Evolutionary conservation across 805 yeast genomes (phyloP), one percentile per base, ranked within the genome.

Genomic region (Groenewaldozyma salmanticensis): DNA sequence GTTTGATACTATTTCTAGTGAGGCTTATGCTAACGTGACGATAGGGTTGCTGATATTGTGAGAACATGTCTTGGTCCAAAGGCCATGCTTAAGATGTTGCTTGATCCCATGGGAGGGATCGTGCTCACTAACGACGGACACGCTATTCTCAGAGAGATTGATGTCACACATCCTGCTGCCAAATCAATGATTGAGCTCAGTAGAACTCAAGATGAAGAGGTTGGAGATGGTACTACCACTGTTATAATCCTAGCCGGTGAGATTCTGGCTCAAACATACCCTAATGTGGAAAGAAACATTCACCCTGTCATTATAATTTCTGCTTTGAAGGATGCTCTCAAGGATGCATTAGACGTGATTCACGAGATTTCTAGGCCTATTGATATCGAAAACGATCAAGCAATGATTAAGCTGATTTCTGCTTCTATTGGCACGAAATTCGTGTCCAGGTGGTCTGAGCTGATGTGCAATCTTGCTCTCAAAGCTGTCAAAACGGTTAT

Each of bases 41-140:
- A 5, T 36, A 57, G 61, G 1, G 97, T 90, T 33, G 94, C 96
- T 0, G 98, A 92, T 62, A 90, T 92, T 57, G 86, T 92, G 54
- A 76, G 98, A 62, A 92, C 98, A 20, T 92, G 99, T 72, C 71
- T 92, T 46, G 99, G 99, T 16, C 99, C 99, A 40, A 90, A 90
- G 62, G 98, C 98, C 27, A 92, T 92, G 98, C 75, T 92, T 47
- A 92, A 92, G 68, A 90, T 92, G 97, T 71, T 92, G 41, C 70
- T 92, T 49, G 99, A 92, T 60, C 99, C 99, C 43, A 81, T 82
- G 79, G 72, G 72, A 17, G 98, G 98, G 24, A 83, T 92, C 51
- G 96, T 90, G 13, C 71, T 92, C 49, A 92, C 99, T 43, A 92
- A 92, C 64, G 99, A 92, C 62, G 99, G 99, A 11, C 98, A 92